phyloP scores from a whole-genome alignment of 2,329 filamentous ascomycete genomes.

The Acrocalymma vagum region DNA sequence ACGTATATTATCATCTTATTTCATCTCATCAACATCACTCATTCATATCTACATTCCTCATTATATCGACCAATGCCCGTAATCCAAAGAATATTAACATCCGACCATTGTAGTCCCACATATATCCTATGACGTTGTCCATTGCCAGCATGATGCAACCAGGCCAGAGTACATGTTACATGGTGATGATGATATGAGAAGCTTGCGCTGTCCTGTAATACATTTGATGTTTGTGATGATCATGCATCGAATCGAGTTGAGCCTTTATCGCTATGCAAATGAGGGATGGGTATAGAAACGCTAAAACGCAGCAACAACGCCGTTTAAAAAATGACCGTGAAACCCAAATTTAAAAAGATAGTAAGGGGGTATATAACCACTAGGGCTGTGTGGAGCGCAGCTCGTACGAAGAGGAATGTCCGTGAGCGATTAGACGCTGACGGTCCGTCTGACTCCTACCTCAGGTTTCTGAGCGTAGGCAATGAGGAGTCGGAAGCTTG shows the following conservation, averaged over 20 bases:
- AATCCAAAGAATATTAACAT: no score
- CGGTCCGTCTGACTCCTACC: conserved; percentile 55
- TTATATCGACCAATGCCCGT: no score
- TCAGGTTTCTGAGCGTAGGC: conserved; percentile 86
- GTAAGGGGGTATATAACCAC: conserved; percentile 18
- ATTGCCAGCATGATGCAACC: conserved; percentile 44
- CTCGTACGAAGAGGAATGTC: conserved; percentile 29
- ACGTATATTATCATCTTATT: no score
- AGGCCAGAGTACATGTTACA: conserved; percentile 12
- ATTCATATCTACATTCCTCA: no score
- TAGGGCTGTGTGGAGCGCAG: conserved; percentile 41
- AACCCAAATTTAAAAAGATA: conserved; percentile 19
- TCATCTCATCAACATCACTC: no score
- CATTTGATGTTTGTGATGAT: conserved; percentile 34
- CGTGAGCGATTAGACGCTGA: conserved; percentile 52
- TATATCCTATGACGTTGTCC: conserved; percentile 24
- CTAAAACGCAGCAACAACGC: conserved; percentile 45
- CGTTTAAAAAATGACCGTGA: conserved; percentile 15
- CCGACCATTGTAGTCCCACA: no score
- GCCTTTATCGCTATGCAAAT: conserved; percentile 41
- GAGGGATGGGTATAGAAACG: conserved; percentile 43
- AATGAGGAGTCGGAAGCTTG: conserved; percentile 89
- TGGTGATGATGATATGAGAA: conserved; percentile 18
- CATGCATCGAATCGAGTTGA: conserved; percentile 27
- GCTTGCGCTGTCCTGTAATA: conserved; percentile 14